These are phyloP conservation scores for Lantana camara DNA, from an alignment of 257 asterid species.

Conservation along the genomic window DNA sequence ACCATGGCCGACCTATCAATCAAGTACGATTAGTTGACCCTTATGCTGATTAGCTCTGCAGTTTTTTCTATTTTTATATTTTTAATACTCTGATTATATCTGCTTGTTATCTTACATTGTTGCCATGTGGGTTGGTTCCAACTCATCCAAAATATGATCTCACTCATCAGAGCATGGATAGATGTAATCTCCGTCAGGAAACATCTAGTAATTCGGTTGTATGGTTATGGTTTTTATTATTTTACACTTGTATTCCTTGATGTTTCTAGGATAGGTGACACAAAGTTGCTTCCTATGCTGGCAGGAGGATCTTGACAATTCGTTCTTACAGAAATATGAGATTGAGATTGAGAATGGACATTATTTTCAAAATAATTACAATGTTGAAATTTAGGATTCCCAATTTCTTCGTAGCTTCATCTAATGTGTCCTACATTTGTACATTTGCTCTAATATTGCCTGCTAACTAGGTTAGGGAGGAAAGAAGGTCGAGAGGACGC, in stretches of 20 bases:
- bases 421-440: conserved; percentile 1
- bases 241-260: conserved; percentile 2
- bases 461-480: too few species aligned
- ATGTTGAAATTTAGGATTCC: neutral
- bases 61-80: neutral
- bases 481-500: too few species aligned
- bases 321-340: conserved; percentile 18
- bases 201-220: neutral
- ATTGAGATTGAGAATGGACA: conserved; percentile 11
- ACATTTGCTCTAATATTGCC: too few species aligned
- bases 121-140: conserved; percentile 17
- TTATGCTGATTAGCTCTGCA: conserved; percentile 16
- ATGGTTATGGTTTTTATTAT: neutral
- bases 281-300: conserved; percentile 20
- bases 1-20: conserved; percentile 78
- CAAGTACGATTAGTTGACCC: conserved; percentile 52
- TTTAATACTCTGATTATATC: conserved; percentile 3
- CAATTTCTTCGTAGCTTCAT: conserved; percentile 9
- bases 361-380: conserved; percentile 11
- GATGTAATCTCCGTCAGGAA: conserved; percentile 3
- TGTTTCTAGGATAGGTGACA: neutral
- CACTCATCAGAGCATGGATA: conserved; percentile 2
- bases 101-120: conserved; percentile 12
- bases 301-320: conserved; percentile 13
- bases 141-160: neutral